Evolutionary conservation across 106 monocot species (phyloP), one percentile per base, ranked within the genome.

Genomic region (Apostasia ramifera): DNA sequence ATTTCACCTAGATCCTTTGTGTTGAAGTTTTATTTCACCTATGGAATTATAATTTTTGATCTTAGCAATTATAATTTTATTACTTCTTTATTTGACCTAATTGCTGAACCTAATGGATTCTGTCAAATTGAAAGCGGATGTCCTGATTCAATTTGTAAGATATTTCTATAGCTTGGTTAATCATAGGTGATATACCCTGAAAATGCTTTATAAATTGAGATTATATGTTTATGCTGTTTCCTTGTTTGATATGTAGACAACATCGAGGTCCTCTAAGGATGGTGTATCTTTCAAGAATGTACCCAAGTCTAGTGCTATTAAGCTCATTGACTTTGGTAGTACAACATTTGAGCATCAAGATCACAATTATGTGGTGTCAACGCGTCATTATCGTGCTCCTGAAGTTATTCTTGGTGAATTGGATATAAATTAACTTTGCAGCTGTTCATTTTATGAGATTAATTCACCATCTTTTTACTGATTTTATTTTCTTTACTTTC

Each of bases 241-340:
- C 3, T 49, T 77, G 26, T 58, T 70, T 53, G 46, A 40, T 52
- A 67, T 73, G 37, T 51, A 89, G 83, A 57, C 78, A 81, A 63
- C 79, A 12, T 63, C 85, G 72, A 53, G 81, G 52, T 80, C 71
- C 14, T 40, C 81, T 1, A 84, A 83, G 77, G 86, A 85, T 70
- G 73, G 63, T 78, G 48, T 77, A 39, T 77, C 70, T 68, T 84
- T 89, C 63, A 86, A 86, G 75, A 97, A 83, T 55, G 57, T 92
- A 46, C 95, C 92, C 50, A 97, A 86, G 55, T 86, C 80, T 39
- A 97, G 92, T 84, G 86, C 95, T 40, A 97, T 97, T 62, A 97
- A 97, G 74, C 82, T 97, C 9, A 97, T 97, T 59, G 95, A 97
- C 50, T 97, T 97, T 89, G 95, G 95, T 6, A 97, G 95, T 59